These are phyloP conservation scores for Nicotiana benthamiana DNA, from an alignment of 257 asterid genomes.

Conservation along the genomic window DNA sequence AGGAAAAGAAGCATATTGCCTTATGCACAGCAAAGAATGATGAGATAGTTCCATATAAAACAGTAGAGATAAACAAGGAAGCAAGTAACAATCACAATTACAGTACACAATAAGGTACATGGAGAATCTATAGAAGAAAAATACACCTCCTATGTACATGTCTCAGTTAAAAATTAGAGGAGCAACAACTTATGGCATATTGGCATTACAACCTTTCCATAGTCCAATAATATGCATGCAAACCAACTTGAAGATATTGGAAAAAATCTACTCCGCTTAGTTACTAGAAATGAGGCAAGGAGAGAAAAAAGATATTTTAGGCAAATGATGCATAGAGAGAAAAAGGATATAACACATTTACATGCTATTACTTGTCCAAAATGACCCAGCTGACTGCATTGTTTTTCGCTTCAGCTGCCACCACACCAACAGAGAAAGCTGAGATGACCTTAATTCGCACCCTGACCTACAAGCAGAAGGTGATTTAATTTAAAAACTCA, in stretches of 20 bases:
- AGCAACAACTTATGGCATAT: background rate
- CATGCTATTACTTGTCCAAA: conserved; percentile 79
- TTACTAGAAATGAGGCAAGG: background rate
- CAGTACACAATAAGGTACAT: background rate
- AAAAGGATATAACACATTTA: conserved; percentile 35
- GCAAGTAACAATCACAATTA: background rate
- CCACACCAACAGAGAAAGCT: conserved; percentile 49
- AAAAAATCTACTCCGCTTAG: background rate
- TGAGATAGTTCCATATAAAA: background rate
- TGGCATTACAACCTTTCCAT: background rate
- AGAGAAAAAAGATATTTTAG: background rate
- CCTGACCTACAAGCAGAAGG: conserved; percentile 45
- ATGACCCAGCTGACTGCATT: conserved; percentile 68
- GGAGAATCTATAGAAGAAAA: background rate
- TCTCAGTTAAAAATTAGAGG: background rate
- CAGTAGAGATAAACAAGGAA: background rate
- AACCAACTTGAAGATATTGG: background rate
- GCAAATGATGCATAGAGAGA: background rate
- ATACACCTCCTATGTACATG: background rate
- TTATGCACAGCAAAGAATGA: background rate
- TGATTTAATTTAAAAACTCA: background rate
- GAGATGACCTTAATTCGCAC: conserved; percentile 77
- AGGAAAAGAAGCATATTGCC: background rate
- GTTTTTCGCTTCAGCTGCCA: conserved; percentile 71
- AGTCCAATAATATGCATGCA: background rate